phyloP scores from a whole-genome alignment of 129 eudicot species.

The Centrapalus pauciflorus region DNA sequence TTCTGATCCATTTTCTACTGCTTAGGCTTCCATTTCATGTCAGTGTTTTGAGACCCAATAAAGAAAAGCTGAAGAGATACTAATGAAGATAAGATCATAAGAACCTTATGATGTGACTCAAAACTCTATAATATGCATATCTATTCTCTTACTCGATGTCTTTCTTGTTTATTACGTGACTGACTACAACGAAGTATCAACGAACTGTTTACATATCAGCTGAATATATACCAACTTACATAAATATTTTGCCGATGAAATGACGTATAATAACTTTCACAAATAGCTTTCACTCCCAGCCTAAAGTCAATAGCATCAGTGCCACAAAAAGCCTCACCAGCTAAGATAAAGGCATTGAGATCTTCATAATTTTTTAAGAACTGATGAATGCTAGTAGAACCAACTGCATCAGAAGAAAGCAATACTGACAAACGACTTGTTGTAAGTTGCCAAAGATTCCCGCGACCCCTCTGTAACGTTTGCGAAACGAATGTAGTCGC shows the following conservation, averaged over 20 bases:
- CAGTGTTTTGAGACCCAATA: not conserved
- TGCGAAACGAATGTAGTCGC: slow-evolving; percentile 74
- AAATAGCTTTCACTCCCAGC: slow-evolving; percentile 64
- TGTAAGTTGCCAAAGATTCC: slow-evolving; percentile 88
- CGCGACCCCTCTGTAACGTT: slow-evolving; percentile 76
- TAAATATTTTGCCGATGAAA: slow-evolving; percentile 85
- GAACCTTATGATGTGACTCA: not conserved
- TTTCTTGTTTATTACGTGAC: slow-evolving; percentile 1
- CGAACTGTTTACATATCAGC: not conserved
- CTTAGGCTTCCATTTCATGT: slow-evolving; percentile 3
- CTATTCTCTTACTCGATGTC: not conserved
- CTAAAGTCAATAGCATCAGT: slow-evolving; percentile 81
- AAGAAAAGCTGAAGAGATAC: not conserved
- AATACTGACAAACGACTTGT: slow-evolving; percentile 86
- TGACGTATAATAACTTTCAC: slow-evolving; percentile 67
- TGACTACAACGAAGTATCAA: not conserved
- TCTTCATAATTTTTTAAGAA: slow-evolving; percentile 83
- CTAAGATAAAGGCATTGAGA: slow-evolving; percentile 64
- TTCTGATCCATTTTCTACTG: not conserved
- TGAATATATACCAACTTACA: slow-evolving; percentile 48
- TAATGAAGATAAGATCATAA: not conserved
- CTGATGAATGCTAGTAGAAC: slow-evolving; percentile 88
- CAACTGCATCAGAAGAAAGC: slow-evolving; percentile 84
- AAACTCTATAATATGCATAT: not conserved
- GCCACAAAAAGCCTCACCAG: slow-evolving; percentile 96